Conservation (phyloP, 1,284 basidiomycete genomes). For the Tilletia setariae region DNA sequence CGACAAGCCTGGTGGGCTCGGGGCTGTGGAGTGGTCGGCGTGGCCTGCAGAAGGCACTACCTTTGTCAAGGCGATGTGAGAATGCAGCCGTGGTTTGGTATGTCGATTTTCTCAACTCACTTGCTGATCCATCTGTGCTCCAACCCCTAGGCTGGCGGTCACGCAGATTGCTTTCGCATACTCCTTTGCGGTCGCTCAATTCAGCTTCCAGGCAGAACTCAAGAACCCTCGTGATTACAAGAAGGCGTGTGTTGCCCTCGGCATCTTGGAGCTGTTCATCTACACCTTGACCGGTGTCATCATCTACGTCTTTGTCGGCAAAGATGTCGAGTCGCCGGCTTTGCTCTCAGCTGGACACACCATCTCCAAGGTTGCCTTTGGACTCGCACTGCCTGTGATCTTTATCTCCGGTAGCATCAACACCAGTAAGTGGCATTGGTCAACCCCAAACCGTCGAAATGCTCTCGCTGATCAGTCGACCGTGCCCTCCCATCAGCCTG, state of each 20-base stretch:
- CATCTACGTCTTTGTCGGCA: slow-evolving; percentile 42
- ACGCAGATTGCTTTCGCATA: slow-evolving; percentile 49
- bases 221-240: slow-evolving; percentile 41
- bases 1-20: slow-evolving; percentile 23
- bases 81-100: too few species aligned
- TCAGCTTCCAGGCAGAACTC: slow-evolving; percentile 47
- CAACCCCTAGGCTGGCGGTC: slow-evolving; percentile 17
- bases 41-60: slow-evolving; percentile 33
- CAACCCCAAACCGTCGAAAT: not conserved
- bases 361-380: slow-evolving; percentile 44
- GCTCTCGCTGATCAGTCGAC: not conserved
- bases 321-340: slow-evolving; percentile 35
- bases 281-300: slow-evolving; percentile 45
- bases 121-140: not conserved
- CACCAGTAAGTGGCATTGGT: slow-evolving; percentile 24
- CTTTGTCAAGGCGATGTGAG: slow-evolving; percentile 13
- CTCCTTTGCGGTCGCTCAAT: slow-evolving; percentile 45
- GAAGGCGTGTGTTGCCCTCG: slow-evolving; percentile 41
- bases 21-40: slow-evolving; percentile 32
- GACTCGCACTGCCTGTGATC: slow-evolving; percentile 23
- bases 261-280: slow-evolving; percentile 42
- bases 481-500: not conserved
- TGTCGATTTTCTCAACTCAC: too few species aligned
- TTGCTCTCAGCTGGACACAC: slow-evolving; percentile 35
- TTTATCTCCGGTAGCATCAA: slow-evolving; percentile 49